phyloP scores from a whole-genome alignment of 2,329 filamentous ascomycete species.

The Colletotrichum sp. region DNA sequence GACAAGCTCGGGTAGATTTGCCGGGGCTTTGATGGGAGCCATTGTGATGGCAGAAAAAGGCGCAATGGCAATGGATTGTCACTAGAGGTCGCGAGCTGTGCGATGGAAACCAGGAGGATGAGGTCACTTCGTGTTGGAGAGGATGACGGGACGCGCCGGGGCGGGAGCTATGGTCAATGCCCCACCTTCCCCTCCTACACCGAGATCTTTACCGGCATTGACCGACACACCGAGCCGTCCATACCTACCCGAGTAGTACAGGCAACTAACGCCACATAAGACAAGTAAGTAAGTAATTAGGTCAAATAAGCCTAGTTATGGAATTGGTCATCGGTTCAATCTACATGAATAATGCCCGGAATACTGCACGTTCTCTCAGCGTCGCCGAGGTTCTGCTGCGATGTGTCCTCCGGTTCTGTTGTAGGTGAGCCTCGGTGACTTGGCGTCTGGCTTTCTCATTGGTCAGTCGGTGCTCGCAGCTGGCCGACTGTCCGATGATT shows the following conservation, averaged over 20 bases:
- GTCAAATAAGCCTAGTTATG: background rate
- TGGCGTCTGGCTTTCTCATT: background rate
- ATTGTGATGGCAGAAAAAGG: constrained; percentile 28
- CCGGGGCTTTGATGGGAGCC: constrained; percentile 44
- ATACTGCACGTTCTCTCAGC: background rate
- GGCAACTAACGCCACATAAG: background rate
- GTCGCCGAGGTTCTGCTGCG: background rate
- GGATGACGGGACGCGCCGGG: background rate
- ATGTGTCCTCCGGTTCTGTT: constrained; percentile 4
- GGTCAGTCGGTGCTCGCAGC: background rate
- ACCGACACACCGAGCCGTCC: background rate
- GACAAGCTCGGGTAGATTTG: constrained; percentile 57
- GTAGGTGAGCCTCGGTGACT: background rate
- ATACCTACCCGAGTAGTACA: too few species aligned
- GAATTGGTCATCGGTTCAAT: background rate
- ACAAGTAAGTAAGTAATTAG: background rate
- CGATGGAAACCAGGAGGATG: background rate
- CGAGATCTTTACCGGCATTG: background rate
- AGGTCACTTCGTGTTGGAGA: background rate
- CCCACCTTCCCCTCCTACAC: background rate
- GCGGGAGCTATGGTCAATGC: background rate
- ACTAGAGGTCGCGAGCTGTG: background rate
- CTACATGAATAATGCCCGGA: background rate
- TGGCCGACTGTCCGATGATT: background rate
- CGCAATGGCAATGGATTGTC: background rate